Evolutionary conservation across 169 alveolate species (phyloP).

Genomic region (Cryptosporidium canis): DNA sequence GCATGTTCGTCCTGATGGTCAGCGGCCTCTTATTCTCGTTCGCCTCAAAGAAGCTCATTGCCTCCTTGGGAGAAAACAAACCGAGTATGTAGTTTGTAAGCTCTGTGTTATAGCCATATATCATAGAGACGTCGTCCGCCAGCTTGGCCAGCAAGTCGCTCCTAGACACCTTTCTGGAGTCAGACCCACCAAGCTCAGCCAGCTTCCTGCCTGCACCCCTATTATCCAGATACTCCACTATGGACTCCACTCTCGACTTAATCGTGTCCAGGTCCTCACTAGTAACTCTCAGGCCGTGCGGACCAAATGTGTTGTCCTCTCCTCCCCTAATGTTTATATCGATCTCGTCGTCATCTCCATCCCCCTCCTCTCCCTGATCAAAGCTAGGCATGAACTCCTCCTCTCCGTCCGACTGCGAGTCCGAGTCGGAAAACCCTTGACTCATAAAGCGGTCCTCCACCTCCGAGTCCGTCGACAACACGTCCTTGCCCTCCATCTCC

Average conservation of each 20-base stretch:
- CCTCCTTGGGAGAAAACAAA: conserved; percentile 92
- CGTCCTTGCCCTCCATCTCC: conserved; percentile 31
- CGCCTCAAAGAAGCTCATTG: conserved; percentile 91
- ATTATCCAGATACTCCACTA: conserved; percentile 77
- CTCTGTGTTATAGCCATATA: conserved; percentile 91
- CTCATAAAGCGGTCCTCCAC: background rate
- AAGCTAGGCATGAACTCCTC: conserved; percentile 55
- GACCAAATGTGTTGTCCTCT: conserved; percentile 74
- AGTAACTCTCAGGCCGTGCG: conserved; percentile 82
- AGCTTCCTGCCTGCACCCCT: conserved; percentile 66
- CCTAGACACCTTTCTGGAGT: conserved; percentile 34
- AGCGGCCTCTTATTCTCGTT: conserved; percentile 89
- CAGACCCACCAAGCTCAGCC: conserved; percentile 56
- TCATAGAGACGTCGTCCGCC: conserved; percentile 81
- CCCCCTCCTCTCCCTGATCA: conserved; percentile 74
- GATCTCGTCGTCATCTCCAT: conserved; percentile 75
- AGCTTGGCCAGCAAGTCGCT: conserved; percentile 78
- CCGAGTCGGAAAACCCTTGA: conserved; percentile 37
- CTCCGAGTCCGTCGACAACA: conserved; percentile 37
- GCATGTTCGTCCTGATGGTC: conserved; percentile 91
- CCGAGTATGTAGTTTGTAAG: conserved; percentile 85
- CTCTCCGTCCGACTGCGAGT: conserved; percentile 54
- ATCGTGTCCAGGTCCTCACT: conserved; percentile 80
- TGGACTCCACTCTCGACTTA: conserved; percentile 80
- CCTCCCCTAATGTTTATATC: conserved; percentile 72